Evolutionary conservation across 2,329 filamentous ascomycete species (phyloP).

Genomic region (Alternaria arborescens): DNA sequence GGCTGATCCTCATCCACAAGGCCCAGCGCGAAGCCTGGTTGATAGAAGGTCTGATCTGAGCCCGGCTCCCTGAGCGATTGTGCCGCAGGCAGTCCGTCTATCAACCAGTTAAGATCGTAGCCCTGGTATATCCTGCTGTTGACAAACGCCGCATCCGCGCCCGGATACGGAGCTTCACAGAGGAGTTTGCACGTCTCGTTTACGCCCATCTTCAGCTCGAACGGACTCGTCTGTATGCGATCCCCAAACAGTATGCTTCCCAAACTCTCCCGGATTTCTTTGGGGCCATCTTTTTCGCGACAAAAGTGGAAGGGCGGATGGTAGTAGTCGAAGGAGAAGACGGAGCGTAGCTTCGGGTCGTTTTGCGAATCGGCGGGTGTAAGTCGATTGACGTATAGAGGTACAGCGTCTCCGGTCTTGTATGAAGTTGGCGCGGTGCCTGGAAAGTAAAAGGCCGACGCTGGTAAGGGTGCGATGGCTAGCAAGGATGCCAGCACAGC

Average conservation of each 20-base stretch:
- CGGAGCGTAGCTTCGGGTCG: conserved; percentile 86
- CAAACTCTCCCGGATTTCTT: conserved; percentile 85
- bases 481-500: conserved; percentile 50
- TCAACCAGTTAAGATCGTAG: conserved; percentile 94
- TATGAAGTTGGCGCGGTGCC: conserved; percentile 96
- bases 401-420: conserved; percentile 78
- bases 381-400: conserved; percentile 90
- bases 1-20: conserved; percentile 62
- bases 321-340: conserved; percentile 97
- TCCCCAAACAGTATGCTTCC: conserved; percentile 98
- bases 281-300: conserved; percentile 75
- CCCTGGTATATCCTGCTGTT: conserved; percentile 83
- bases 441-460: conserved; percentile 88
- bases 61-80: conserved; percentile 80
- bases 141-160: conserved; percentile 76
- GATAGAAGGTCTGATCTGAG: conserved; percentile 83
- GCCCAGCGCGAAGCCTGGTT: conserved; percentile 87
- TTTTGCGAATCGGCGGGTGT: conserved; percentile 80
- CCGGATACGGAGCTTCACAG: conserved; percentile 74
- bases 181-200: conserved; percentile 89
- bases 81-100: conserved; percentile 91
- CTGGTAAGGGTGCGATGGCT: conserved; percentile 44
- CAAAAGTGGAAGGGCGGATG: conserved; percentile 89
- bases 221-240: conserved; percentile 95
- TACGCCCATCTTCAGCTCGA: conserved; percentile 83